A percentile compares a stretch with the other conserved stretches of the same genome.
Evolutionary conservation across 1,139 yeast genomes (phyloP).

Genomic region (Kodamaea sp.): DNA sequence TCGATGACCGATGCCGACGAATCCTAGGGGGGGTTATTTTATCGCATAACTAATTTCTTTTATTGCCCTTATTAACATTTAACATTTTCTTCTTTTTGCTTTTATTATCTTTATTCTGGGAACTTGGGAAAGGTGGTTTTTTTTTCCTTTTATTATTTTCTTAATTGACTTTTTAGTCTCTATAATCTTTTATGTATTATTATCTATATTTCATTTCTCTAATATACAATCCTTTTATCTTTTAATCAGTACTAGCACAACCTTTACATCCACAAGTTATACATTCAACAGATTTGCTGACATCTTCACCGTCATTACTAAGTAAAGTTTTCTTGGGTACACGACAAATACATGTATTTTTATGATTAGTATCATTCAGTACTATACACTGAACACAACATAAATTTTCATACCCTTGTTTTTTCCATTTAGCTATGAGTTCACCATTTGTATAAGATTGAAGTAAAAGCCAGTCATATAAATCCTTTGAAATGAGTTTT

Average conservation of each 20-base stretch:
- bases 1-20: constrained; percentile 7
- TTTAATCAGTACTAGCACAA: constrained; percentile 75
- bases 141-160: background rate
- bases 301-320: constrained; percentile 29
- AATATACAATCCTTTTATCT: background rate
- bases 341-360: constrained; percentile 76
- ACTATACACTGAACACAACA: constrained; percentile 83
- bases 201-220: background rate
- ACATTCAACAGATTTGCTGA: constrained; percentile 51
- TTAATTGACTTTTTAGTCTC: background rate
- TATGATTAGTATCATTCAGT: constrained; percentile 58
- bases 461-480: constrained; percentile 75
- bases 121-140: constrained; percentile 2
- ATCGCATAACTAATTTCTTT: background rate
- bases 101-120: background rate
- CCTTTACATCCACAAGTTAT: constrained; percentile 88
- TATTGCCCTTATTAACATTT: background rate
- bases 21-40: too few relatives aligned
- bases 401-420: constrained; percentile 81
- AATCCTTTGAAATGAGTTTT: constrained; percentile 58
- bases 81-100: background rate
- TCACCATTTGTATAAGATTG: constrained; percentile 66
- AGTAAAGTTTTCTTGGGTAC: constrained; percentile 62
- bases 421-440: constrained; percentile 87
- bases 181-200: background rate